Conservation (phyloP, 495 filamentous ascomycete genomes). For the Clohesyomyces aquaticus region DNA sequence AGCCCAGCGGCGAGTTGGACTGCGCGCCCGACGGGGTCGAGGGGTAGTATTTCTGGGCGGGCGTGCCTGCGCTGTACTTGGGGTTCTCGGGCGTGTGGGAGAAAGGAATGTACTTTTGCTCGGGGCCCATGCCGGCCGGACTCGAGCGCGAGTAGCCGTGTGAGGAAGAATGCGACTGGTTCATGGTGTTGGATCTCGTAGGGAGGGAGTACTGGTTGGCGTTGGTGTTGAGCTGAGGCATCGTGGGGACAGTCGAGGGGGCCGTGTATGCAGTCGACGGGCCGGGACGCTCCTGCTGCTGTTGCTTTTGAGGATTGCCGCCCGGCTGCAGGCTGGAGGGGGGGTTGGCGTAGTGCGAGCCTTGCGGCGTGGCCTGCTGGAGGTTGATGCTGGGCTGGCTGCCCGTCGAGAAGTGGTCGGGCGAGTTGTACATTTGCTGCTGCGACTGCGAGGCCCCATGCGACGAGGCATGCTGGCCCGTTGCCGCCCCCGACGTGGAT, state of each 20-base stretch:
- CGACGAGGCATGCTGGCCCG: slow-evolving; percentile 45
- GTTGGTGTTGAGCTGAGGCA: slow-evolving; percentile 63
- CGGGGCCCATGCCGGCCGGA: slow-evolving; percentile 68
- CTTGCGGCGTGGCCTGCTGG: slow-evolving; percentile 65
- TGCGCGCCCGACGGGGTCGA: slow-evolving; percentile 69
- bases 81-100: slow-evolving; percentile 66
- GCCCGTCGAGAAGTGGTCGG: slow-evolving; percentile 56
- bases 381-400: slow-evolving; percentile 68
- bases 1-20: slow-evolving; percentile 81
- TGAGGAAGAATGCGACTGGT: slow-evolving; percentile 67
- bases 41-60: slow-evolving; percentile 64
- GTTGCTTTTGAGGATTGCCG: slow-evolving; percentile 44
- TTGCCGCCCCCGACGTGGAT: slow-evolving; percentile 57
- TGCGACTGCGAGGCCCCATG: slow-evolving; percentile 43
- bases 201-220: slow-evolving; percentile 67
- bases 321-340: slow-evolving; percentile 67
- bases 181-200: slow-evolving; percentile 65
- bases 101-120: slow-evolving; percentile 73
- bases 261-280: slow-evolving; percentile 72
- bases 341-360: slow-evolving; percentile 58
- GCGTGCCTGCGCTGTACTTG: slow-evolving; percentile 68
- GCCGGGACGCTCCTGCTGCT: slow-evolving; percentile 59
- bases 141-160: slow-evolving; percentile 82
- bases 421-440: slow-evolving; percentile 55
- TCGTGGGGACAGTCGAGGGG: slow-evolving; percentile 68